A percentile compares a stretch with the other conserved stretches of the same genome.
Conservation (phyloP, 2,329 filamentous ascomycete species). For the Alternaria arbusti region DNA sequence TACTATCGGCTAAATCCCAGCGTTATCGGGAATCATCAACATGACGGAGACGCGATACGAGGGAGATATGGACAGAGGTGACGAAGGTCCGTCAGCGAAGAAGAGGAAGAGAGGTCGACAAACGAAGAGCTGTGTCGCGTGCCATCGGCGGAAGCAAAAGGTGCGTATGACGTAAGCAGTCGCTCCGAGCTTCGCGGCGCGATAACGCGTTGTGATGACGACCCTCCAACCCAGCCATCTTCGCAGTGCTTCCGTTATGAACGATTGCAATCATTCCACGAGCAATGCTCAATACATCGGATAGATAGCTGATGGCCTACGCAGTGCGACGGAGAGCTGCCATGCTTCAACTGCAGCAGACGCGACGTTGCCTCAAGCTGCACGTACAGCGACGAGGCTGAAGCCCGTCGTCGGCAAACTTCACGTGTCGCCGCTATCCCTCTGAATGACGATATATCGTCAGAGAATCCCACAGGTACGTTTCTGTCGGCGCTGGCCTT, state of each 20-base stretch:
- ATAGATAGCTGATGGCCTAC: neutral
- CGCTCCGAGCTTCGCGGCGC: neutral
- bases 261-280: neutral
- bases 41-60: neutral
- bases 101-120: conserved; percentile 24
- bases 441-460: neutral
- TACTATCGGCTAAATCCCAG: neutral
- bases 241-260: neutral
- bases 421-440: neutral
- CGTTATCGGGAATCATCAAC: neutral
- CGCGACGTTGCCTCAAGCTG: conserved; percentile 18
- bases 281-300: neutral
- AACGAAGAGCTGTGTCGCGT: conserved; percentile 19
- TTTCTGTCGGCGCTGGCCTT: neutral
- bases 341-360: conserved; percentile 25
- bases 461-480: neutral
- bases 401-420: conserved; percentile 7
- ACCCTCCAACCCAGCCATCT: neutral
- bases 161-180: conserved; percentile 7
- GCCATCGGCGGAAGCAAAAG: conserved; percentile 26
- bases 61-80: neutral
- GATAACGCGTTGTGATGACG: neutral
- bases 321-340: conserved; percentile 23
- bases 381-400: conserved; percentile 18
- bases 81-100: conserved; percentile 1